phyloP scores from a whole-genome alignment of 2,329 filamentous ascomycete genomes.

The Stachybotrys echinatus region DNA sequence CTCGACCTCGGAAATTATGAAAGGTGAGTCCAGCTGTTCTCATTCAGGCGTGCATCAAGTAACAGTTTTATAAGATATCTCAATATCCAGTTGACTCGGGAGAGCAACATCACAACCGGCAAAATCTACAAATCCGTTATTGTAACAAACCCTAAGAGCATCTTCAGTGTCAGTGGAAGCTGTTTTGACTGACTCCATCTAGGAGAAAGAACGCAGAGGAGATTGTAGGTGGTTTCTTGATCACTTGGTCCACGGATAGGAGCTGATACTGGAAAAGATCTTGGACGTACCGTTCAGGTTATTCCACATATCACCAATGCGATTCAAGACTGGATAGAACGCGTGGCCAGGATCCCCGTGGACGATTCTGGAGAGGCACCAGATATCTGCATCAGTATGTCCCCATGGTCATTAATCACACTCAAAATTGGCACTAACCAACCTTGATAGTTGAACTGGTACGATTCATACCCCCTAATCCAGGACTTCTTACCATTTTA shows the following conservation, averaged over 20 bases:
- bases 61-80: slow-evolving; percentile 49
- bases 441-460: slow-evolving; percentile 28
- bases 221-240: slow-evolving; percentile 51
- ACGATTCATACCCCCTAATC: slow-evolving; percentile 12
- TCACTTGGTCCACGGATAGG: background rate
- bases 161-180: background rate
- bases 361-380: slow-evolving; percentile 79
- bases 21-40: slow-evolving; percentile 15
- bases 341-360: slow-evolving; percentile 78
- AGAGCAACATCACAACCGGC: slow-evolving; percentile 95
- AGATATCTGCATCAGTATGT: slow-evolving; percentile 84
- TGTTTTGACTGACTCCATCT: slow-evolving; percentile 4
- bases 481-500: background rate
- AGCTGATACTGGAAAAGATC: background rate
- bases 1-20: slow-evolving; percentile 52
- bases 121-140: slow-evolving; percentile 93
- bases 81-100: slow-evolving; percentile 70
- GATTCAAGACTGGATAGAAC: slow-evolving; percentile 88
- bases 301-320: slow-evolving; percentile 89
- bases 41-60: background rate
- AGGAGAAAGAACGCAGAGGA: slow-evolving; percentile 55
- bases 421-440: slow-evolving; percentile 9
- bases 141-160: slow-evolving; percentile 32
- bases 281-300: slow-evolving; percentile 61
- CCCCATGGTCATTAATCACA: background rate